phyloP scores from a whole-genome alignment of 2,329 filamentous ascomycete genomes.

The Hymenoscyphus repandus region DNA sequence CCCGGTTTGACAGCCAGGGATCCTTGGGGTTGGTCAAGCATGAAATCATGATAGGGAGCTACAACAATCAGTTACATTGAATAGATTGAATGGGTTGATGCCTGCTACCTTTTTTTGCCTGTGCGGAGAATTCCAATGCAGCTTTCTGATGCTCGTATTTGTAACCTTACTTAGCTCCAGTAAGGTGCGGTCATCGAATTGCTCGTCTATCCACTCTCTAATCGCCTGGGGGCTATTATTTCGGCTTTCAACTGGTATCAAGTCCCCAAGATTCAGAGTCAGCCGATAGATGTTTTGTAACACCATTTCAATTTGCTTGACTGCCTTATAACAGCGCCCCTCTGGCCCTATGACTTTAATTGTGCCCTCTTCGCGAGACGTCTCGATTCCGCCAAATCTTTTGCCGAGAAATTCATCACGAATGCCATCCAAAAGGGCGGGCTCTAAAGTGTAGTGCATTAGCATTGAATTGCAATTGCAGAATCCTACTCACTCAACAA shows the following conservation, averaged over 20 bases:
- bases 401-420: constrained; percentile 16
- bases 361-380: constrained; percentile 19
- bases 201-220: constrained; percentile 7
- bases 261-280: constrained; percentile 14
- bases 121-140: background rate
- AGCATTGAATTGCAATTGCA: background rate
- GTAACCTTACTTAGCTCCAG: constrained; percentile 23
- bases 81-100: background rate
- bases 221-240: background rate
- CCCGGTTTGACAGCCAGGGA: background rate
- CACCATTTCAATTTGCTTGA: no score
- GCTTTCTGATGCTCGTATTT: constrained; percentile 19
- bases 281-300: constrained; percentile 13
- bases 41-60: constrained; percentile 9
- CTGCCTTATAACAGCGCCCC: no score
- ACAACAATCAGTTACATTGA: constrained; percentile 4
- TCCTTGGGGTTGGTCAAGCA: background rate
- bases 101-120: no score
- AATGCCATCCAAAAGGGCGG: constrained; percentile 22
- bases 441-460: background rate
- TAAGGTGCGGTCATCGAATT: constrained; percentile 13
- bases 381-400: constrained; percentile 26
- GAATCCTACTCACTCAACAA: constrained; percentile 2
- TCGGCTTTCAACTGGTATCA: constrained; percentile 10
- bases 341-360: constrained; percentile 7